Percentiles rank a stretch among this genome's conserved stretches.
phyloP scores from a whole-genome alignment of 495 filamentous ascomycete species.

The Aspergillus steynii region DNA sequence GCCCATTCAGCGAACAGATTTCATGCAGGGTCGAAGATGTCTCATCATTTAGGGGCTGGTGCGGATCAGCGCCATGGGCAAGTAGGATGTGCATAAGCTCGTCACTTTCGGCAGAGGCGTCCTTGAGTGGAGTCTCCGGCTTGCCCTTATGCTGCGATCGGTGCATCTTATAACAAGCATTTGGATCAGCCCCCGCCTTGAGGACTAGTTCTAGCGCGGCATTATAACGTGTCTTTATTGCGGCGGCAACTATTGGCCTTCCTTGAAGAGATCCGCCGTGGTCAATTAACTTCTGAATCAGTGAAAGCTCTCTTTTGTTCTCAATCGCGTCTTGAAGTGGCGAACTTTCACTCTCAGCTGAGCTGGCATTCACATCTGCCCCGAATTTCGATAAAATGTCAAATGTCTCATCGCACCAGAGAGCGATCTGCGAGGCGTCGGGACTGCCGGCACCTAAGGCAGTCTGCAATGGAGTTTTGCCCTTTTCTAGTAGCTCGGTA shows the following conservation, averaged over 20 bases:
- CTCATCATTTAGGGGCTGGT: neutral
- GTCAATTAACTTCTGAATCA: neutral
- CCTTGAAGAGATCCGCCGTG: neutral
- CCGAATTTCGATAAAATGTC: neutral
- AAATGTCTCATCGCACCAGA: neutral
- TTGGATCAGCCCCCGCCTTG: slow-evolving; percentile 18
- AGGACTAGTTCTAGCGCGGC: slow-evolving; percentile 11
- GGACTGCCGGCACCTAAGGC: neutral
- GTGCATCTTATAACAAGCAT: slow-evolving; percentile 10
- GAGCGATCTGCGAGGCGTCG: neutral
- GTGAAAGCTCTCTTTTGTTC: neutral
- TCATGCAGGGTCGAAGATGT: slow-evolving; percentile 6
- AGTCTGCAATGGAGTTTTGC: neutral
- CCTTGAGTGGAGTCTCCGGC: neutral
- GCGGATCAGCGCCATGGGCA: slow-evolving; percentile 4
- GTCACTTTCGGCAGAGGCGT: neutral
- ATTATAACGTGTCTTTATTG: neutral
- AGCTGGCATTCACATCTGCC: neutral
- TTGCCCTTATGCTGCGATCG: neutral
- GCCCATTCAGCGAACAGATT: slow-evolving; percentile 1
- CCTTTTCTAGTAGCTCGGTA: neutral
- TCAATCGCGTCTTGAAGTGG: neutral
- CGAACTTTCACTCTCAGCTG: neutral
- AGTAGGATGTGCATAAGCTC: slow-evolving; percentile 5
- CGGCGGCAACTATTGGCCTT: neutral